These are phyloP conservation scores for Mucor velutinosus DNA, from an alignment of 371 early-diverging fungal genomes.

Conservation along the genomic window DNA sequence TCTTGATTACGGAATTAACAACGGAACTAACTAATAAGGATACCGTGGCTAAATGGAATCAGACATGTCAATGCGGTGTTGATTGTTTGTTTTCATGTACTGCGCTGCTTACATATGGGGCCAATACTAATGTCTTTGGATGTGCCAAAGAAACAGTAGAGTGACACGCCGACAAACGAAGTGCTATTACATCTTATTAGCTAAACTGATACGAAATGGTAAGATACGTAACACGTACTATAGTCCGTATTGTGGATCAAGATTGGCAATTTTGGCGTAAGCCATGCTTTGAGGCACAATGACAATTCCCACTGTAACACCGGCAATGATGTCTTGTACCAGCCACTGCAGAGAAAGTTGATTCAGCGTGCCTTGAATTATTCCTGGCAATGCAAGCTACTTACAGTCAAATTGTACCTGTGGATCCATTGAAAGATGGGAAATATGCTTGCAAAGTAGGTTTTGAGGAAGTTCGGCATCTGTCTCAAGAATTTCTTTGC, in stretches of 20 bases:
- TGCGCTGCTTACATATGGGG: conserved; percentile 55
- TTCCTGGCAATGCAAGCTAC: neutral
- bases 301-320: conserved; percentile 83
- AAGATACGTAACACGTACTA: conserved; percentile 25
- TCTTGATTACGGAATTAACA: conserved; percentile 38
- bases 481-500: neutral
- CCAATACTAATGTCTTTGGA: conserved; percentile 87
- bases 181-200: conserved; percentile 54
- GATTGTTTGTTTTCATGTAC: neutral
- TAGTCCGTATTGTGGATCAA: conserved; percentile 58
- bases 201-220: neutral
- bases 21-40: conserved; percentile 74
- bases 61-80: neutral
- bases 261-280: conserved; percentile 79
- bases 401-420: conserved; percentile 34
- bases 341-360: conserved; percentile 59
- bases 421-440: conserved; percentile 34
- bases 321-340: conserved; percentile 80
- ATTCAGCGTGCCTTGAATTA: neutral
- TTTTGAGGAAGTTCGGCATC: conserved; percentile 1
- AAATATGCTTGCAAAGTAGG: conserved; percentile 8
- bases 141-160: conserved; percentile 76
- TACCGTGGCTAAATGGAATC: conserved; percentile 65
- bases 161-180: conserved; percentile 31
- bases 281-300: conserved; percentile 86